A percentile compares a stretch with the other conserved stretches of the same genome.
phyloP scores from a whole-genome alignment of 768 basidiomycete genomes.

The Candolleomyces eurysporus region DNA sequence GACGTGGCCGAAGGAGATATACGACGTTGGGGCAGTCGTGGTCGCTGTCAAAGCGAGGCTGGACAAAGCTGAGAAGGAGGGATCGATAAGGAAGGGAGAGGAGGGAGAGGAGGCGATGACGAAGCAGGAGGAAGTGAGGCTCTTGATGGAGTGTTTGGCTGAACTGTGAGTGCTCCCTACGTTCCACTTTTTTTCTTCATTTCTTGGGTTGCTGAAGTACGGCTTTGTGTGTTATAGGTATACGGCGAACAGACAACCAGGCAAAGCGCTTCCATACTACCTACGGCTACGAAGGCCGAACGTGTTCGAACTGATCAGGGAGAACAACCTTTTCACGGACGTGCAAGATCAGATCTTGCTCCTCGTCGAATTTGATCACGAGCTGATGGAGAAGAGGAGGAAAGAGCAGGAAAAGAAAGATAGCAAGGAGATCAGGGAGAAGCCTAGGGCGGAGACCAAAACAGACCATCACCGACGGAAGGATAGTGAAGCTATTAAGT shows the following conservation, averaged over 20 bases:
- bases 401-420: slow-evolving; percentile 32
- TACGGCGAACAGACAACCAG: slow-evolving; percentile 85
- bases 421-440: slow-evolving; percentile 35
- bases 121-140: slow-evolving; percentile 40
- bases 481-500: slow-evolving; percentile 70
- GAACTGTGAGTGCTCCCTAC: slow-evolving; percentile 61
- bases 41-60: slow-evolving; percentile 85
- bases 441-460: slow-evolving; percentile 18
- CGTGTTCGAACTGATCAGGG: slow-evolving; percentile 92
- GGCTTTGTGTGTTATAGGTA: slow-evolving; percentile 40
- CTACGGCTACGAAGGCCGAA: slow-evolving; percentile 82
- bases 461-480: slow-evolving; percentile 32
- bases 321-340: slow-evolving; percentile 91
- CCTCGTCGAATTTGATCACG: slow-evolving; percentile 93
- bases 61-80: slow-evolving; percentile 39
- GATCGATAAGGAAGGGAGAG: slow-evolving; percentile 45
- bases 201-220: neutral
- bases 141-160: slow-evolving; percentile 93
- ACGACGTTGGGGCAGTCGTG: slow-evolving; percentile 84
- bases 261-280: slow-evolving; percentile 90
- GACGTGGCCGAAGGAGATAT: slow-evolving; percentile 90
- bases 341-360: slow-evolving; percentile 92
- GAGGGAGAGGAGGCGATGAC: slow-evolving; percentile 25
- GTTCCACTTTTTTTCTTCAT: neutral
- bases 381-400: slow-evolving; percentile 64